Evolutionary conservation across 2,329 filamentous ascomycete species (phyloP).

Genomic region (Rhinocladiella similis): DNA sequence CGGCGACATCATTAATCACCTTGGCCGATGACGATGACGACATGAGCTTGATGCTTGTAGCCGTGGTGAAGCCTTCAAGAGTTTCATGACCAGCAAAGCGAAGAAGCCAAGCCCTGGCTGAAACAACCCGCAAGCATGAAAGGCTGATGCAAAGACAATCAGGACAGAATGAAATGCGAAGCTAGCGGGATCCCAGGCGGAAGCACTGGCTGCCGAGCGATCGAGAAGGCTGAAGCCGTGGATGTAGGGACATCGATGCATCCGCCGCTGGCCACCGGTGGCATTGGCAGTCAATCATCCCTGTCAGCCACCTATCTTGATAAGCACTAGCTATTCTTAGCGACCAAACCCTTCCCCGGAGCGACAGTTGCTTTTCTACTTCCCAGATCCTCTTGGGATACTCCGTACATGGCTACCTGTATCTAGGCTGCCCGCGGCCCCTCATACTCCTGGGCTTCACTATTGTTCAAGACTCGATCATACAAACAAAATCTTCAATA

Average conservation of each 20-base stretch:
- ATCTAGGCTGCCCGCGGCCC: neutral
- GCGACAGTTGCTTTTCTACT: neutral
- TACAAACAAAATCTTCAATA: too few relatives aligned
- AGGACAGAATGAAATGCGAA: neutral
- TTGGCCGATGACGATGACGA: neutral
- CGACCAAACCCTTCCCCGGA: neutral
- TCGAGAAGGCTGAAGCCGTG: slow-evolving; percentile 1
- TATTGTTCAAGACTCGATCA: neutral
- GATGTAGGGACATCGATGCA: slow-evolving; percentile 5
- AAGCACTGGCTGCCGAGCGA: neutral
- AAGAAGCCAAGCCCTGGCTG: neutral
- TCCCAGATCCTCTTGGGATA: neutral
- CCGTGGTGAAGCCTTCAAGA: neutral
- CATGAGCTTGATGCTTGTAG: neutral
- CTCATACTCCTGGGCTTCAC: neutral
- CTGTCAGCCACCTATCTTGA: slow-evolving; percentile 15
- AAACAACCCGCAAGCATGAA: neutral
- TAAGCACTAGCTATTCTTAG: slow-evolving; percentile 27
- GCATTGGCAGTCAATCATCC: neutral
- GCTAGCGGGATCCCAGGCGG: neutral
- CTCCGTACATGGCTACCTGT: neutral
- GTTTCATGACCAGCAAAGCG: neutral
- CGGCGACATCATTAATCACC: neutral
- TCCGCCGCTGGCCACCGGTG: neutral
- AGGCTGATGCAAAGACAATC: neutral